Evolutionary conservation across 176 grass and related monocot species (phyloP).

Genomic region (Paspalum vaginatum): DNA sequence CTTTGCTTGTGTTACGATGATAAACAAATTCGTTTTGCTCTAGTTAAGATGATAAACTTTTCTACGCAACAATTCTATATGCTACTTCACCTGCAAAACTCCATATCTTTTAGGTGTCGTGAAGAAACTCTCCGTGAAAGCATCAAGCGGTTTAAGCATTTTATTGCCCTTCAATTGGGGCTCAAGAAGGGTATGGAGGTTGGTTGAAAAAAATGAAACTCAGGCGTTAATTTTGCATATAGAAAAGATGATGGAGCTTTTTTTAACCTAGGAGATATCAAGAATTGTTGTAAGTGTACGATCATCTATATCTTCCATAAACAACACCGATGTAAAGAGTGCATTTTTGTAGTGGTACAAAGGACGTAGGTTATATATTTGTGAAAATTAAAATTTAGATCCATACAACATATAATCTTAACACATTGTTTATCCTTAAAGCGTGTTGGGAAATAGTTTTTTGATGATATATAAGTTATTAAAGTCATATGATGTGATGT

Average conservation of each 20-base stretch:
- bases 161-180: constrained; percentile 63
- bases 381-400: neutral
- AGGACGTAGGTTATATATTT: too few species aligned
- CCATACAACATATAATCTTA: neutral
- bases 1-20: neutral
- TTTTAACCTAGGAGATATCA: neutral
- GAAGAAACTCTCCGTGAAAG: constrained; percentile 67
- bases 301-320: neutral
- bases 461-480: neutral
- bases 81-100: neutral
- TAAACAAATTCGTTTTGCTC: neutral
- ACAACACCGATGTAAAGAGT: too few species aligned
- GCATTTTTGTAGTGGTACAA: neutral
- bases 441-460: neutral
- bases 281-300: neutral
- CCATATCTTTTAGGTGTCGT: constrained; percentile 46
- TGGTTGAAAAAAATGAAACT: neutral
- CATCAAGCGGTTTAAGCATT: constrained; percentile 69
- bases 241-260: neutral
- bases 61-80: neutral
- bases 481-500: neutral
- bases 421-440: neutral
- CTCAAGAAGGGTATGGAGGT: constrained; percentile 68
- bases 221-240: neutral
- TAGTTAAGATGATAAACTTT: neutral